A percentile compares a stretch with the other conserved stretches of the same genome.
phyloP scores from a whole-genome alignment of 257 asterid genomes.

The Solanum dulcamara region DNA sequence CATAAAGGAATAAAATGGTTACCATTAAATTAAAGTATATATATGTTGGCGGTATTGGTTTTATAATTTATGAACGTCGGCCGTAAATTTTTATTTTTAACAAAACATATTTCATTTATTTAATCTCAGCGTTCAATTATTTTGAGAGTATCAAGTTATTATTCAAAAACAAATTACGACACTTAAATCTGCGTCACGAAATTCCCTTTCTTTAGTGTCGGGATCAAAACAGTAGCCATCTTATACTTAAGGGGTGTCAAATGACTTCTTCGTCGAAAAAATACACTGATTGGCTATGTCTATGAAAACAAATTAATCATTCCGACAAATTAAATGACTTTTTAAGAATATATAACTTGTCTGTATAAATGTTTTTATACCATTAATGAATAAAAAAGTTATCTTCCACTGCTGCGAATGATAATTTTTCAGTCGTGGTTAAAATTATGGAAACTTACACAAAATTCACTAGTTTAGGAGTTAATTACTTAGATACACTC shows the following conservation, averaged over 20 bases:
- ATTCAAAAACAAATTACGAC: background rate
- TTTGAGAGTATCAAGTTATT: background rate
- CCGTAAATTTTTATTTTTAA: background rate
- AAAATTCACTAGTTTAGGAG: no score
- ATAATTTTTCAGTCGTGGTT: no score
- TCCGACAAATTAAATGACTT: background rate
- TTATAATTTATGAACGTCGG: background rate
- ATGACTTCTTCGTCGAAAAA: background rate
- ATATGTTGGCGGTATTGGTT: background rate
- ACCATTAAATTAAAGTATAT: background rate
- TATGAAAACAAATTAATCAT: background rate
- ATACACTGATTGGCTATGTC: background rate
- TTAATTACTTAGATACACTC: no score
- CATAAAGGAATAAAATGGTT: background rate
- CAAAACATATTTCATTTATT: background rate
- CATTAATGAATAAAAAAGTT: no score
- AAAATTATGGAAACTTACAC: no score
- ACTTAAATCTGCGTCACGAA: background rate
- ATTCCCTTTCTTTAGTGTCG: background rate
- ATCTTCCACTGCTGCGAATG: no score
- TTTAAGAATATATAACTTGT: no score
- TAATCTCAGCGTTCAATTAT: background rate
- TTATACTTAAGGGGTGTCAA: background rate
- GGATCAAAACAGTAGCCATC: background rate
- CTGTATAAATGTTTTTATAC: no score